Base-by-base conservation (phyloP, 2,329 filamentous ascomycete genomes). In the Claviceps sp. region DNA sequence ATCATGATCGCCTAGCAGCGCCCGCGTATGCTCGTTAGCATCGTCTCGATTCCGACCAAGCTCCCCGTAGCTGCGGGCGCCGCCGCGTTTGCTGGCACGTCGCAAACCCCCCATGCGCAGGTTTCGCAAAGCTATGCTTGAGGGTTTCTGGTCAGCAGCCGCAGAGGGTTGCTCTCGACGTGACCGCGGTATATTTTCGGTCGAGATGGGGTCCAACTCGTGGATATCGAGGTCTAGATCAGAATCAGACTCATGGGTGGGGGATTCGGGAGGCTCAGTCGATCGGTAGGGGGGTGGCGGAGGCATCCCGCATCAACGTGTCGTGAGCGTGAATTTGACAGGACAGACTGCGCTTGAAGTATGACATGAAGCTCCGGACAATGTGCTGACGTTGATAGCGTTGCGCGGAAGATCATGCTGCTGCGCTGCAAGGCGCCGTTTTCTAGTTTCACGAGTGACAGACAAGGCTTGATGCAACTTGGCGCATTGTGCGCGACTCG, bases 201-300 rank as follows among this genome's bases (percentile, higher is more conserved):
- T 62, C n/a, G 70, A 68, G 53, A 69, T 63, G 63, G 86, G 85
- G 63, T 90, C 86, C 58, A 93, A 81, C 72, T 91, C 87, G 62
- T 88, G 78, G 59, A 93, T 76, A 60, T 90, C 85, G 61, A 93
- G 79, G 64, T 91, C 85, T 55, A 69, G 67, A 52, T 83, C 71
- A 48, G 83, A 87, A 65, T 90, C 86, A 64, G 83, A 86, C 64
- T 89, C 85, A 68, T 82, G 73, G 61, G 72, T 68, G 54, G 76
- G 76, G 54, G 78, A 80, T 68, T 85, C 80, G 68, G 82, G 82
- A 62, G 78, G 77, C 65, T 83, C 77, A 62, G 78, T 71, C 59
- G 71, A 68, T 62, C 71, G 73, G 64, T 75, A 73, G 37, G 71
- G 65, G 52, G 70, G 70, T 71, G 72, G 68, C 62, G 74, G 66